These are phyloP conservation scores for Ramaria sp. DNA, from an alignment of 768 basidiomycete species.

Conservation along the genomic window DNA sequence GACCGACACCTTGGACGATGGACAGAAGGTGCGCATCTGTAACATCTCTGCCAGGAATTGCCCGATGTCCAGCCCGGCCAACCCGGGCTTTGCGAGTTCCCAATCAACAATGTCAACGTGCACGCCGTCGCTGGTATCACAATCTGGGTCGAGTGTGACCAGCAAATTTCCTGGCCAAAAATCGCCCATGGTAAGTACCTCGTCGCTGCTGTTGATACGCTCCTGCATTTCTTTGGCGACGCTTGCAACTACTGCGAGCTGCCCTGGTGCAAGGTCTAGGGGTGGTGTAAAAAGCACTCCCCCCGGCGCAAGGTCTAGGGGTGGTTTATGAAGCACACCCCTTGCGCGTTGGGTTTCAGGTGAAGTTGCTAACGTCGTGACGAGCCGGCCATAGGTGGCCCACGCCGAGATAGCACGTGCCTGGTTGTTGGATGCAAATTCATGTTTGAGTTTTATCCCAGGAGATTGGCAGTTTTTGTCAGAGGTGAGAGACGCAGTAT, in stretches of 20 bases:
- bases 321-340: constrained; percentile 19
- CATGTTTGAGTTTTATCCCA: background rate
- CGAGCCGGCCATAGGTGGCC: constrained; percentile 35
- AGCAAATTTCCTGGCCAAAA: constrained; percentile 67
- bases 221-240: constrained; percentile 21
- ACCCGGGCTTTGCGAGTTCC: constrained; percentile 51
- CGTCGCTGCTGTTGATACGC: constrained; percentile 22
- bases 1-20: constrained; percentile 27
- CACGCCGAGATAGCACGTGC: constrained; percentile 32
- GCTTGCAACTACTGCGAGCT: constrained; percentile 25
- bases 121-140: constrained; percentile 32
- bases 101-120: constrained; percentile 49
- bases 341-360: background rate
- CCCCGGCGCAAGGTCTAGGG: constrained; percentile 26
- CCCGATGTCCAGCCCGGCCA: constrained; percentile 48
- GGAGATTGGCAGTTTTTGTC: background rate
- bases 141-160: constrained; percentile 28
- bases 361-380: constrained; percentile 14
- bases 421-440: constrained; percentile 29
- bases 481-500: constrained; percentile 20
- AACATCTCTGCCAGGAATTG: constrained; percentile 56
- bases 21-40: constrained; percentile 37
- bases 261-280: constrained; percentile 26
- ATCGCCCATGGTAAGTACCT: constrained; percentile 47
- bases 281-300: constrained; percentile 20